Base-by-base conservation (phyloP, 202 grass and related monocot species). In the Alloteropsis angusta region DNA sequence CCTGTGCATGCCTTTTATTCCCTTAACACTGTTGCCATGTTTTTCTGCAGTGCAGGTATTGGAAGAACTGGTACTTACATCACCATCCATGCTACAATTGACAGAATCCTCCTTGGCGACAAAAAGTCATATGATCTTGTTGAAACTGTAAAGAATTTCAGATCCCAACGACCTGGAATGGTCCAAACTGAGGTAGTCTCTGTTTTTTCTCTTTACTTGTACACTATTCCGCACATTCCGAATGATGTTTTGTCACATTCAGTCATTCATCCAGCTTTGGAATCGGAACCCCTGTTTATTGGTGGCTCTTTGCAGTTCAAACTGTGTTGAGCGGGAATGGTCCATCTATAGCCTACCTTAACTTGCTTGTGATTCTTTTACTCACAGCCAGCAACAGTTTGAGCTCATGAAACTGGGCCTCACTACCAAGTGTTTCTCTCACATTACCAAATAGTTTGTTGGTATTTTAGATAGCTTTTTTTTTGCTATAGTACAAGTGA, bases 21-120 rank as follows among this genome's bases (percentile, higher is more conserved):
- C 66, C 6, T 66, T 78, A 85, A 74, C 50, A 6, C 11, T 74
- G 48, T 73, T 72, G 65, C 53, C 6, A 0, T 68, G 64, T 75
- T 30, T 82, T 62, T 82, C 32, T 78, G 15, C 94, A 99, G 92
- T 89, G 96, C 96, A 77, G 96, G 96, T 46, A 99, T 99, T 60
- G 96, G 96, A 70, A 96, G 96, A 82, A 99, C 96, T 46, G 92
- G 96, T 74, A 80, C 92, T 65, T 99, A 93, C 77, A 80, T 91
- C 82, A 83, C 88, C 47, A 60, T 96, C 63, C 90, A 99, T 80
- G 80, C 74, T 80, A 91, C 96, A 70, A 71, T 99, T 83, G 81
- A 99, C 80, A 85, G 96, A 73, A 86, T 99, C 83, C 86, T 98
- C 54, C 53, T 95, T 61, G 90, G 96, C 82, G 92, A 99, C 42